Evolutionary conservation across 2,329 filamentous ascomycete species (phyloP).

Genomic region (Phoma herbarum): DNA sequence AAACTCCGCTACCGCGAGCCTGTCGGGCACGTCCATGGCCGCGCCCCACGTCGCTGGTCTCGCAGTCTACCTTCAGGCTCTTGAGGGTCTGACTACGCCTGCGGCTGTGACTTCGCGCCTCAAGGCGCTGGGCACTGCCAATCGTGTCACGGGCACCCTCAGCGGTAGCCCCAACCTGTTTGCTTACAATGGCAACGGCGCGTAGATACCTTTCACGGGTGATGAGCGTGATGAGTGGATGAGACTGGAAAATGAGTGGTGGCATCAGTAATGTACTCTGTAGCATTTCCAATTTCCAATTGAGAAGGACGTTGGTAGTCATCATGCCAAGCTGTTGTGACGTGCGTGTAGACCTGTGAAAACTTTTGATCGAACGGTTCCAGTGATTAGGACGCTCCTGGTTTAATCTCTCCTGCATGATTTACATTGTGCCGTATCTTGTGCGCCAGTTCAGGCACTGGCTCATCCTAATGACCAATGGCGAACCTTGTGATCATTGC

Average conservation of each 20-base stretch:
- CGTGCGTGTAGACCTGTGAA: no score
- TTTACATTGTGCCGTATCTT: no score
- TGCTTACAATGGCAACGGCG: constrained; percentile 34
- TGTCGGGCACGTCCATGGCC: constrained; percentile 70
- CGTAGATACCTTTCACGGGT: constrained; percentile 9
- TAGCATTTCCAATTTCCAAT: no score
- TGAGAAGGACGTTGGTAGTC: no score
- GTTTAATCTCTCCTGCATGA: no score
- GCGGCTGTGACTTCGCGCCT: constrained; percentile 26
- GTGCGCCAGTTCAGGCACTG: no score
- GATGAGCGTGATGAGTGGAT: neutral
- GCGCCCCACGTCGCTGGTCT: constrained; percentile 72
- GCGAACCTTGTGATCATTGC: no score
- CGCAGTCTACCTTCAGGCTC: constrained; percentile 69
- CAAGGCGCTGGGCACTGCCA: constrained; percentile 23
- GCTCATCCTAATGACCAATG: no score
- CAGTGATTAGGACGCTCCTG: no score
- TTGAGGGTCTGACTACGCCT: constrained; percentile 45
- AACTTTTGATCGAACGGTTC: no score
- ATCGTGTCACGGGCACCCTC: constrained; percentile 17
- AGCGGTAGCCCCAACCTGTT: constrained; percentile 31
- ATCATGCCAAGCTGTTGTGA: no score
- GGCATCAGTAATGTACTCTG: no score
- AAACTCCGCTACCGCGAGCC: constrained; percentile 49
- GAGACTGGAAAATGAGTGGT: neutral